Conservation (phyloP, 768 basidiomycete species). For the Asterophora lycoperdoides region DNA sequence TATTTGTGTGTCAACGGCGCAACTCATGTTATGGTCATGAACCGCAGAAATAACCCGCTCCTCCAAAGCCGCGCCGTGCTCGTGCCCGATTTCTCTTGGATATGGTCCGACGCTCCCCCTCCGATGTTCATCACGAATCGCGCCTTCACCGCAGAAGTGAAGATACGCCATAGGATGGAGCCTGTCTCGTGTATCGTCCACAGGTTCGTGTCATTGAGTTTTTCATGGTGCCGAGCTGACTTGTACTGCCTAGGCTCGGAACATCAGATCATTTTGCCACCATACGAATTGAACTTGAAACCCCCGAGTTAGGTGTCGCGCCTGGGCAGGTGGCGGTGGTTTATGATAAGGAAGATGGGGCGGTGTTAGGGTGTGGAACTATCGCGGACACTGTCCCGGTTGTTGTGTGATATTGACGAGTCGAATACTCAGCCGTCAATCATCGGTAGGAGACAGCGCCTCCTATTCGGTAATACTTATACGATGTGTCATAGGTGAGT, state of each 20-base stretch:
- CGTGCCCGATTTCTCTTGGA: constrained; percentile 65
- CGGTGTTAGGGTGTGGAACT: constrained; percentile 82
- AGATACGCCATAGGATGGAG: constrained; percentile 69
- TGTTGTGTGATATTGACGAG: too few relatives aligned
- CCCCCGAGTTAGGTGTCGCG: constrained; percentile 63
- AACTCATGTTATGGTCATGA: neutral
- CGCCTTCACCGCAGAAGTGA: constrained; percentile 49
- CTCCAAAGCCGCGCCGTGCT: constrained; percentile 40
- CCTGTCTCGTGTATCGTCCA: constrained; percentile 49
- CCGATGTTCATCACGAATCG: constrained; percentile 30
- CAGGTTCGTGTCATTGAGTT: constrained; percentile 33
- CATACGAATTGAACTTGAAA: constrained; percentile 46
- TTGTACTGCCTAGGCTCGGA: constrained; percentile 14
- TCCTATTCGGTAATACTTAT: too few relatives aligned
- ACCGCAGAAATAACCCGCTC: constrained; percentile 53
- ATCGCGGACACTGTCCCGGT: constrained; percentile 34
- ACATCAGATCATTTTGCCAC: constrained; percentile 11
- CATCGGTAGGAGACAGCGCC: too few relatives aligned
- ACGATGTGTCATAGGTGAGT: too few relatives aligned
- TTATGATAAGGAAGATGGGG: constrained; percentile 61
- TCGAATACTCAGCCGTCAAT: too few relatives aligned
- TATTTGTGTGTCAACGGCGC: neutral
- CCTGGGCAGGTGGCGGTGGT: constrained; percentile 79
- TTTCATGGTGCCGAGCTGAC: constrained; percentile 9
- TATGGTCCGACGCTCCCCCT: constrained; percentile 64